Conservation (phyloP, 83 land plant species). For the Isoetes engelmannii region DNA sequence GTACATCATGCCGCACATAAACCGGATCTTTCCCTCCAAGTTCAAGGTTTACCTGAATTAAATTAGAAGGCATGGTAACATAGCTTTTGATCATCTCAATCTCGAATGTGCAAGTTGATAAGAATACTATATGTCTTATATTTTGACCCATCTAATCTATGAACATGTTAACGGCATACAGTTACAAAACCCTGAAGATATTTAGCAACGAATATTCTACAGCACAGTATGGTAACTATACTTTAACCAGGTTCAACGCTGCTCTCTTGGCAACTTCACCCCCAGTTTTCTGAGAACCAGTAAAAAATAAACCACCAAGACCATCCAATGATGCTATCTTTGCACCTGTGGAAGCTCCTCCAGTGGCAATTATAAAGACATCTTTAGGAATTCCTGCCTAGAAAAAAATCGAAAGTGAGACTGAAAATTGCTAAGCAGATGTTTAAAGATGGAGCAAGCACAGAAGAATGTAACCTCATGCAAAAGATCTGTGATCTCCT, state of each 20-base stretch:
- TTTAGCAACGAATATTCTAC: neutral
- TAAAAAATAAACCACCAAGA: slow-evolving; percentile 27
- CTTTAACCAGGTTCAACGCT: slow-evolving; percentile 28
- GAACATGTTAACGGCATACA: too few relatives aligned
- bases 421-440: neutral
- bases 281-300: slow-evolving; percentile 27
- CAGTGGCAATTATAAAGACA: slow-evolving; percentile 22
- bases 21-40: slow-evolving; percentile 36
- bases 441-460: too few relatives aligned
- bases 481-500: slow-evolving; percentile 20
- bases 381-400: slow-evolving; percentile 24
- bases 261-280: slow-evolving; percentile 23
- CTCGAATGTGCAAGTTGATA: too few relatives aligned
- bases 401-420: neutral
- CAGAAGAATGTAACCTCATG: too few relatives aligned
- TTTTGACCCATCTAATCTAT: too few relatives aligned
- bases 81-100: too few relatives aligned
- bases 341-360: slow-evolving; percentile 19
- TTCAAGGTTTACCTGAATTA: slow-evolving; percentile 23
- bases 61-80: too few relatives aligned
- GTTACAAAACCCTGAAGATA: too few relatives aligned
- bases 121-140: too few relatives aligned
- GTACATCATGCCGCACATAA: slow-evolving; percentile 28
- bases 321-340: slow-evolving; percentile 25
- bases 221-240: neutral